phyloP scores from a whole-genome alignment of 2,329 filamentous ascomycete species.

The Penicillium sclerotigenum region DNA sequence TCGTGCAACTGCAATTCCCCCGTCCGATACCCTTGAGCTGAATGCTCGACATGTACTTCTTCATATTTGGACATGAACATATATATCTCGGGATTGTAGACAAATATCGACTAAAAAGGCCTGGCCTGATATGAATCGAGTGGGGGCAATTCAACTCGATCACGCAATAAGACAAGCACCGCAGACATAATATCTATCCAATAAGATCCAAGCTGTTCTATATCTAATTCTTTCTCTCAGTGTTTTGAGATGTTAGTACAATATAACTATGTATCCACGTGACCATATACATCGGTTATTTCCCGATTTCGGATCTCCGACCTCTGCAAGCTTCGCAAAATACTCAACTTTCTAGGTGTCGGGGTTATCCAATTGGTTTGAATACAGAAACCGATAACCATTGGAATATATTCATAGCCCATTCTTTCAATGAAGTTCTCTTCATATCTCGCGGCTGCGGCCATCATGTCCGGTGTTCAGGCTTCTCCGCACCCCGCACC shows the following conservation, averaged over 20 bases:
- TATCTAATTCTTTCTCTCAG: no score
- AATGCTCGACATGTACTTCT: not conserved
- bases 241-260: not conserved
- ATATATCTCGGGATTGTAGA: no score
- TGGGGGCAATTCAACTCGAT: not conserved
- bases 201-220: not conserved
- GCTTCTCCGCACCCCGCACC: constrained; percentile 32
- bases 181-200: not conserved
- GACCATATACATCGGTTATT: not conserved
- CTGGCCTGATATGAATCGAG: not conserved
- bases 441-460: constrained; percentile 18
- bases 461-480: constrained; percentile 17
- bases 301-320: not conserved
- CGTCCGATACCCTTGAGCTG: not conserved
- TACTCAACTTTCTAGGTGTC: not conserved
- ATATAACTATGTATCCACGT: not conserved
- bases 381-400: not conserved
- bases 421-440: constrained; percentile 18
- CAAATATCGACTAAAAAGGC: not conserved
- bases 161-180: not conserved
- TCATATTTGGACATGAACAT: not conserved
- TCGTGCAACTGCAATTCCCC: not conserved
- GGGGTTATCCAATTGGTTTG: not conserved
- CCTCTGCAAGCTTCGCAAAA: not conserved
- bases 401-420: not conserved